Evolutionary conservation across 108 stramenopile genomes (phyloP).

Genomic region (Pseudonitzschia multiseries): DNA sequence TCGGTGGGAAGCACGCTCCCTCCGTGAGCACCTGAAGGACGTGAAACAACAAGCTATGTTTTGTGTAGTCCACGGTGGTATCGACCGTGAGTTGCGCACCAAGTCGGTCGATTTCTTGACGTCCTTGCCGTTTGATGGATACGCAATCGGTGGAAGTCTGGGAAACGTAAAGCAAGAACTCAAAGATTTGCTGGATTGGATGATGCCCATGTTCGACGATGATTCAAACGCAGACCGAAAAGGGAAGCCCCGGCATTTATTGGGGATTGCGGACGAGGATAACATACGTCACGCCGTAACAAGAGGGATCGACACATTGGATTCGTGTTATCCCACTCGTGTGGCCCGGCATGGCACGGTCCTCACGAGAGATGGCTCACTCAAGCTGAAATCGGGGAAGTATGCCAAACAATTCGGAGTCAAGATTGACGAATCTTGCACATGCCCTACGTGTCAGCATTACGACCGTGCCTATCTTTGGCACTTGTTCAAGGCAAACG

Average conservation of each 20-base stretch:
- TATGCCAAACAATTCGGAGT: conserved; percentile 63
- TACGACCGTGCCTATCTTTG: conserved; percentile 90
- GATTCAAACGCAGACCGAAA: conserved; percentile 31
- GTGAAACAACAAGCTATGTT: conserved; percentile 89
- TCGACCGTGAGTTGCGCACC: conserved; percentile 75
- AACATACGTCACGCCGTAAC: conserved; percentile 73
- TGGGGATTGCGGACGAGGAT: conserved; percentile 92
- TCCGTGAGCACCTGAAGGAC: conserved; percentile 80
- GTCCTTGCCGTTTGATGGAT: conserved; percentile 91
- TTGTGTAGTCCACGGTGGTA: conserved; percentile 91
- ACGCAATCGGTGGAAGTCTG: conserved; percentile 89
- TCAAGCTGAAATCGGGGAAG: conserved; percentile 67
- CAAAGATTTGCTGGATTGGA: conserved; percentile 78
- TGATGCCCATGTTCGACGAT: conserved; percentile 87
- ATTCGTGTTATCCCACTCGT: conserved; percentile 92
- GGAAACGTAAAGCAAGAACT: conserved; percentile 87
- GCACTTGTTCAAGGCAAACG: conserved; percentile 92
- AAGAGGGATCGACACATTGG: conserved; percentile 88
- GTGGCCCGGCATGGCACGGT: conserved; percentile 83
- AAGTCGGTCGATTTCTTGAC: conserved; percentile 85
- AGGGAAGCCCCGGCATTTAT: conserved; percentile 84
- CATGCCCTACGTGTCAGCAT: conserved; percentile 76
- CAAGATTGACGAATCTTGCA: conserved; percentile 74
- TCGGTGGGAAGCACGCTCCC: conserved; percentile 91
- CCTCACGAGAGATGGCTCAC: conserved; percentile 44